phyloP scores from a whole-genome alignment of 768 basidiomycete genomes.

The Trametes maxima region DNA sequence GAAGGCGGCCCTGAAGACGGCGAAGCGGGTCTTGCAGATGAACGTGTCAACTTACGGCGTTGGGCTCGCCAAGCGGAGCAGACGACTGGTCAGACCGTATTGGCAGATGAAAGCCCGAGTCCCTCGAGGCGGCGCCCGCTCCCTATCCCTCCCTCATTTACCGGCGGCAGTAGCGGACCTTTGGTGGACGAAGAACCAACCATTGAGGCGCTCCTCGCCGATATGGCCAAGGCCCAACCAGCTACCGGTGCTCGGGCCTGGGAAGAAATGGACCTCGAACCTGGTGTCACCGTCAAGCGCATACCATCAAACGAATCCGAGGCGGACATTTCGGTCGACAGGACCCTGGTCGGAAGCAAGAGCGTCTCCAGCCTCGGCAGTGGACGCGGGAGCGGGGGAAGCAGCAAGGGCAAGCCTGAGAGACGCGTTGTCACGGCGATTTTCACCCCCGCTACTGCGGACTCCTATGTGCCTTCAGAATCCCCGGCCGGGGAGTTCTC shows the following conservation, averaged over 20 bases:
- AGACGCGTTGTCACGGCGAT: slow-evolving; percentile 36
- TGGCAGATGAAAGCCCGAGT: slow-evolving; percentile 19
- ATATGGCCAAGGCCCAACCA: slow-evolving; percentile 7
- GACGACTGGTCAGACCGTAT: slow-evolving; percentile 8
- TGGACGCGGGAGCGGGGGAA: slow-evolving; percentile 22
- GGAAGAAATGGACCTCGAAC: slow-evolving; percentile 37
- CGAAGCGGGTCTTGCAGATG: slow-evolving; percentile 1
- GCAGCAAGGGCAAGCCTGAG: slow-evolving; percentile 29
- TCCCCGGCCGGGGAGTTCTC: neutral
- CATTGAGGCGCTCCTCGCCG: slow-evolving; percentile 36
- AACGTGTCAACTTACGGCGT: slow-evolving; percentile 17
- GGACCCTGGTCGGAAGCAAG: slow-evolving; percentile 14
- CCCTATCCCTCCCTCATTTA: slow-evolving; percentile 15
- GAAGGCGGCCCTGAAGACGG: slow-evolving; percentile 25
- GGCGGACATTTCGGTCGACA: neutral
- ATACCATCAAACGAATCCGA: slow-evolving; percentile 22
- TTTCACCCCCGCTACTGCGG: slow-evolving; percentile 22
- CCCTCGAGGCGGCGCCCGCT: slow-evolving; percentile 16
- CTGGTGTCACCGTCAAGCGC: slow-evolving; percentile 38
- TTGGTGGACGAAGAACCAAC: slow-evolving; percentile 31
- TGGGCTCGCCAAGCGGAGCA: slow-evolving; percentile 23
- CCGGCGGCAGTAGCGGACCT: slow-evolving; percentile 2
- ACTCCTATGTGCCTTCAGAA: neutral
- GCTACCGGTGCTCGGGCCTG: slow-evolving; percentile 38
- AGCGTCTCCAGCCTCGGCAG: slow-evolving; percentile 21